Base-by-base conservation (phyloP, 257 asterid species). In the Fraxinus pennsylvanica region DNA sequence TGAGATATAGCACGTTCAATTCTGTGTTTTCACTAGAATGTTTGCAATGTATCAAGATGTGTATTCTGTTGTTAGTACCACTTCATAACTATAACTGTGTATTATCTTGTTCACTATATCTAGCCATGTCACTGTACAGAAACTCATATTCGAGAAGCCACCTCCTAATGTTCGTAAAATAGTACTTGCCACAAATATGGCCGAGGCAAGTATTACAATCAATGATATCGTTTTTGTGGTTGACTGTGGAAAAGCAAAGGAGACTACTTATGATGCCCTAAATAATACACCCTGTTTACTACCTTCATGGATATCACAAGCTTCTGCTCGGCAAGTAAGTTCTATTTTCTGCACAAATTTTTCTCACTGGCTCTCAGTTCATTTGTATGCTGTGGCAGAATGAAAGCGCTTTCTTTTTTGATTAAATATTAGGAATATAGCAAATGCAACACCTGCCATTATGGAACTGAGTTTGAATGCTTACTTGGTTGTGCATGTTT, bases 171-270 rank as follows among this genome's bases (percentile, higher is more conserved):
- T 93, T 72, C 99, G 98, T 83, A 95, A 93, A 85, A 89, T 95
- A 71, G 87, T 95, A 75, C 98, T 95, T 80, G 98, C 99, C 74
- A 95, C 99, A 17, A 95, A 95, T 85, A 95, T 95, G 99, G 99
- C 99, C 1, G 99, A 95, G 89, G 99, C 99, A 75, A 95, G 99
- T 90, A 95, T 95, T 84, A 95, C 99, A 61, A 95, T 95, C 80
- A 95, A 95, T 79, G 99, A 95, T 80, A 71, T 95, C 25, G 99
- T 93, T 54, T 95, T 90, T 86, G 99, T 95, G 84, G 94, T 95
- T 54, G 99, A 95, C 84, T 95, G 99, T 82, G 99, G 99, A 76
- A 95, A 95, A 89, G 98, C 99, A 43, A 95, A 95, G 89, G 99
- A 95, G 88, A 95, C 99, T 10, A 88, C 97, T 68, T 95, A 95